Conservation (phyloP, 345 rosid species). For the Pistacia vera region DNA sequence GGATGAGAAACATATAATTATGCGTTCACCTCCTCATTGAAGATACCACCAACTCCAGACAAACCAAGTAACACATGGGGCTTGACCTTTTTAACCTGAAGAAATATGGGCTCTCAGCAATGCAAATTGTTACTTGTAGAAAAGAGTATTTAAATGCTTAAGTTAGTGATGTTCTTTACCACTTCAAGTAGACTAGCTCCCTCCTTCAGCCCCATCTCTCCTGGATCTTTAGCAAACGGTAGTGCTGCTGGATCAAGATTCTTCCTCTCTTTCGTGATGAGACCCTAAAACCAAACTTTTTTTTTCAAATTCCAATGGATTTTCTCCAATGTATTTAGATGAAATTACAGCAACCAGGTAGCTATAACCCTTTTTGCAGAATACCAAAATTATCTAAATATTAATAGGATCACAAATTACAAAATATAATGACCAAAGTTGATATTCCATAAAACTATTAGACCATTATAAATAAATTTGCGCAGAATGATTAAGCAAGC, state of each 20-base stretch:
- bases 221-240: conserved; percentile 78
- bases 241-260: conserved; percentile 84
- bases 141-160: conserved; percentile 8
- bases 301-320: conserved; percentile 1
- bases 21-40: conserved; percentile 72
- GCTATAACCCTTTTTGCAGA: background rate
- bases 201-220: conserved; percentile 71
- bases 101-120: conserved; percentile 20
- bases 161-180: conserved; percentile 50
- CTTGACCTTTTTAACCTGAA: conserved; percentile 82
- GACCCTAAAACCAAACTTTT: conserved; percentile 63
- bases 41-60: conserved; percentile 98
- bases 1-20: conserved; percentile 7
- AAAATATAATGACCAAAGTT: background rate
- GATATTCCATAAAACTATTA: conserved; percentile 1
- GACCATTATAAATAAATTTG: background rate
- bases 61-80: conserved; percentile 98
- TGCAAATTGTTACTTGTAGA: conserved; percentile 9
- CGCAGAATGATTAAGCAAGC: background rate
- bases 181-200: conserved; percentile 87
- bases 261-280: conserved; percentile 85
- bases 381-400: background rate
- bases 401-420: background rate
- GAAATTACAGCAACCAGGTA: conserved; percentile 6
- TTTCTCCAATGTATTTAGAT: conserved; percentile 10